phyloP scores from a whole-genome alignment of 2,329 filamentous ascomycete genomes.

The Celoporthe dispersa region DNA sequence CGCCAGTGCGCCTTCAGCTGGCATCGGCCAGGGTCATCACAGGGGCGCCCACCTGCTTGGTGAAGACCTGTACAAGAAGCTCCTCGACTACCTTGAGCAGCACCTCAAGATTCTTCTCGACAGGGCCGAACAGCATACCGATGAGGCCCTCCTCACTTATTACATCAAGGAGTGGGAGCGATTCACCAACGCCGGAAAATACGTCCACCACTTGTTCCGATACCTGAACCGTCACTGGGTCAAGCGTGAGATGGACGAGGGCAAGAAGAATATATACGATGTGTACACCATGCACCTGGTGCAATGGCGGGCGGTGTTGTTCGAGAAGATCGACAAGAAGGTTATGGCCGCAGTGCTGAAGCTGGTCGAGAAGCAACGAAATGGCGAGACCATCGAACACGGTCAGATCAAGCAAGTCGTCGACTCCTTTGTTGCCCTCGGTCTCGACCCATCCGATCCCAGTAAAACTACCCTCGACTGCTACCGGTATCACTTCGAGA shows the following conservation, averaged over 20 bases:
- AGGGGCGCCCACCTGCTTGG: conserved; percentile 79
- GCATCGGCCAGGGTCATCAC: conserved; percentile 34
- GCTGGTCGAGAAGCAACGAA: conserved; percentile 94
- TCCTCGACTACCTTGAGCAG: conserved; percentile 80
- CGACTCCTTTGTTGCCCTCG: conserved; percentile 93
- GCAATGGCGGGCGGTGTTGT: conserved; percentile 92
- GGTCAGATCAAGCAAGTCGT: conserved; percentile 96
- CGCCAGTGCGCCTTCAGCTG: conserved; percentile 53
- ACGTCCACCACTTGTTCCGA: conserved; percentile 94
- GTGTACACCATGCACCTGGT: conserved; percentile 97
- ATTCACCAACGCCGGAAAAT: conserved; percentile 94
- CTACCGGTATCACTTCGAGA: conserved; percentile 90
- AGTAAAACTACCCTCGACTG: conserved; percentile 95
- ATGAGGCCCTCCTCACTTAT: conserved; percentile 87
- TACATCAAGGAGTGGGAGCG: conserved; percentile 97
- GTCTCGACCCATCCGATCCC: conserved; percentile 89
- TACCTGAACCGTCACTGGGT: conserved; percentile 99
- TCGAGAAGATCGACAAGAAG: conserved; percentile 78
- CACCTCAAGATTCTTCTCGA: conserved; percentile 76
- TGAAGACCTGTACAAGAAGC: conserved; percentile 91
- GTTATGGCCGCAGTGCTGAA: conserved; percentile 96
- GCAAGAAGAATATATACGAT: conserved; percentile 97
- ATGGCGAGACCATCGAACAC: conserved; percentile 97
- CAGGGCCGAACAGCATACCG: conserved; percentile 77
- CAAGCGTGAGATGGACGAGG: conserved; percentile 97